Evolutionary conservation across 2,329 filamentous ascomycete genomes (phyloP).

Genomic region (Conoideocrella luteorostrata): DNA sequence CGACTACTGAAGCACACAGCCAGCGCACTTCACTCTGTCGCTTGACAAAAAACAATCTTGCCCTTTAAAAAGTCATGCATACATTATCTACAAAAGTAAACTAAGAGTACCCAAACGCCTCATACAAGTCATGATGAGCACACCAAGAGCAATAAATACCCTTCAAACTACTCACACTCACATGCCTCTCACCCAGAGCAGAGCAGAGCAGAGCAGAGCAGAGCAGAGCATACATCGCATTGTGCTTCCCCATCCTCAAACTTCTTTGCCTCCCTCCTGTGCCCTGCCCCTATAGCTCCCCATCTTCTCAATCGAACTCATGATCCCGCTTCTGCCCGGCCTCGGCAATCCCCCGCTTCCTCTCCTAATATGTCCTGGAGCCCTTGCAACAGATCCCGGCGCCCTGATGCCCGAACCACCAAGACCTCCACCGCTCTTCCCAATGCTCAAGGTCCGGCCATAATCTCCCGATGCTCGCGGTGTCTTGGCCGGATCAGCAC

Average conservation of each 20-base stretch:
- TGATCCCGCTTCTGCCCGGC: conserved; percentile 61
- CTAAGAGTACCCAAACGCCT: conserved; percentile 2
- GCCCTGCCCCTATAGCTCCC: conserved; percentile 48
- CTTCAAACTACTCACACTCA: too few species aligned
- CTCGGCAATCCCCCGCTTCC: conserved; percentile 41
- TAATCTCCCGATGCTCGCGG: conserved; percentile 47
- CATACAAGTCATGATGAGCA: conserved; percentile 3
- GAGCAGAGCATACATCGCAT: neutral
- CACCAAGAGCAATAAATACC: neutral
- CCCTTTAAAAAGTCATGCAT: too few species aligned
- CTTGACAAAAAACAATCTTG: too few species aligned
- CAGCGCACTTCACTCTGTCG: too few species aligned
- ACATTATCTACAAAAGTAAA: conserved; percentile 2
- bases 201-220: too few species aligned
- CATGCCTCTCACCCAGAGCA: too few species aligned
- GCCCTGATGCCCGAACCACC: conserved; percentile 54
- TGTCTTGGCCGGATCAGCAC: conserved; percentile 20
- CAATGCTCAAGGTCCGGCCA: conserved; percentile 21
- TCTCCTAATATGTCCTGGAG: conserved; percentile 39
- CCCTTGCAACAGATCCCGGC: conserved; percentile 43
- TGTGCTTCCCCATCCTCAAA: neutral
- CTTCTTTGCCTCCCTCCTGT: neutral
- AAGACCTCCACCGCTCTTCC: conserved; percentile 32
- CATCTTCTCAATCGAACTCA: conserved; percentile 87
- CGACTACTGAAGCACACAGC: too few species aligned